phyloP scores from a whole-genome alignment of 345 rosid species.

The Geranium brycei region DNA sequence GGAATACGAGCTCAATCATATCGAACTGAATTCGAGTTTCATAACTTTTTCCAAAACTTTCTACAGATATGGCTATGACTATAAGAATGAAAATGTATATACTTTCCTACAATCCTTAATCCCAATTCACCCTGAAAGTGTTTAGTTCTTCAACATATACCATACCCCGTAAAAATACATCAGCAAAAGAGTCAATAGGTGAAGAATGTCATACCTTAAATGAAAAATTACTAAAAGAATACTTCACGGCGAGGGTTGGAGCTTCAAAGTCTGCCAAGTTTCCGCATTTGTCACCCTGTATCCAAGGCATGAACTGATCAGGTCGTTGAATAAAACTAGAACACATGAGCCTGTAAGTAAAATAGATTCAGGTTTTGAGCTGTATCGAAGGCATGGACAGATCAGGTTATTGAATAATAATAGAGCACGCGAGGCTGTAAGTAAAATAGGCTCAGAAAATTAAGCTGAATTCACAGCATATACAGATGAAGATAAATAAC shows the following conservation, averaged over 20 bases:
- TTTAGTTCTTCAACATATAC: not conserved
- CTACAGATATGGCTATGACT: too few species aligned
- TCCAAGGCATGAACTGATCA: not conserved
- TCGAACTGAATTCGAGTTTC: too few species aligned
- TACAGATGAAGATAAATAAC: too few species aligned
- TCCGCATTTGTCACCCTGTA: conserved; percentile 75
- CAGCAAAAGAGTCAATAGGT: not conserved
- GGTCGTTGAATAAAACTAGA: not conserved
- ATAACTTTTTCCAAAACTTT: too few species aligned
- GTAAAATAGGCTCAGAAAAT: too few species aligned
- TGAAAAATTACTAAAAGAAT: conserved; percentile 92
- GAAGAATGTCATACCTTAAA: conserved; percentile 49
- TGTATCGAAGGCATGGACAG: conserved; percentile 13
- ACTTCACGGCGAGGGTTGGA: conserved; percentile 54
- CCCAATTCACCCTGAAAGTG: not conserved
- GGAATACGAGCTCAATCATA: too few species aligned
- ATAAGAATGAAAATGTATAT: too few species aligned
- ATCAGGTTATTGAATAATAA: too few species aligned
- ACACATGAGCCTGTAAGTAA: not conserved
- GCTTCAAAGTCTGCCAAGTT: conserved; percentile 64
- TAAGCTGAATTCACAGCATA: too few species aligned
- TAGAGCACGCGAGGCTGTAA: too few species aligned
- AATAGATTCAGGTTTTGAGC: conserved; percentile 9
- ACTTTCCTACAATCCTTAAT: too few species aligned
- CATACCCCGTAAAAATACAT: not conserved